Conservation (phyloP, 1,284 basidiomycete genomes). For the Testicularia cyperi region DNA sequence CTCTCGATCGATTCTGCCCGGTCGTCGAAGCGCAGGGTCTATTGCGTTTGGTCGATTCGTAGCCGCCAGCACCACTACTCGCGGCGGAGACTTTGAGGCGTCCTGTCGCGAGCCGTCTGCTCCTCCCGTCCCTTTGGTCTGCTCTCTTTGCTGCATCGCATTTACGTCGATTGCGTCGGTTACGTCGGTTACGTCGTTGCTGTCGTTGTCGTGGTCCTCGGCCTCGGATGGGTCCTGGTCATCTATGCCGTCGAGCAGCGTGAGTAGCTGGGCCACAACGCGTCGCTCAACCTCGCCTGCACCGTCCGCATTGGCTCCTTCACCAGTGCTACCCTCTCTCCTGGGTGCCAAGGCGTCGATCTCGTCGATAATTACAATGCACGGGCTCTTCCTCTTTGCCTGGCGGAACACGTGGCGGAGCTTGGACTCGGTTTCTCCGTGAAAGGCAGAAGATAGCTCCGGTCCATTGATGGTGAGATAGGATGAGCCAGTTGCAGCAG, state of each 20-base stretch:
- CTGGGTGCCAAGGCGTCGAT: constrained; percentile 91
- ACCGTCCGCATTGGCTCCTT: constrained; percentile 64
- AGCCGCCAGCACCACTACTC: constrained; percentile 92
- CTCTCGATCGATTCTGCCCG: constrained; percentile 93
- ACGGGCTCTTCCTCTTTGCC: constrained; percentile 75
- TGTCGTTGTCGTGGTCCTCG: constrained; percentile 43
- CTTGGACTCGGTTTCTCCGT: constrained; percentile 91
- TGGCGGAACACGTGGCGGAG: constrained; percentile 85
- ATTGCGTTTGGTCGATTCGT: constrained; percentile 97
- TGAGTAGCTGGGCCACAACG: constrained; percentile 91
- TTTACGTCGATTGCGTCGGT: neutral
- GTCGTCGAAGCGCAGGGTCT: constrained; percentile 88
- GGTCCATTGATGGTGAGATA: constrained; percentile 77
- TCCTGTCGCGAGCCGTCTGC: neutral
- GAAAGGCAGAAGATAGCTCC: constrained; percentile 88
- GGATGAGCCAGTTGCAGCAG: constrained; percentile 46
- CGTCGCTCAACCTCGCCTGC: constrained; percentile 82
- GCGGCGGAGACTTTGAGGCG: constrained; percentile 38
- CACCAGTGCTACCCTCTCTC: constrained; percentile 82
- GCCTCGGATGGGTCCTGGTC: constrained; percentile 58
- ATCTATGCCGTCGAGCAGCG: constrained; percentile 87
- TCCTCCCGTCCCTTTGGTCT: too few species aligned
- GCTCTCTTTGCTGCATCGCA: neutral
- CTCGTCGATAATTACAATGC: constrained; percentile 90
- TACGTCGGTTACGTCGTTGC: constrained; percentile 1